Evolutionary conservation across 2,329 filamentous ascomycete species (phyloP).

Genomic region (Rhexocercosporidium sp.): DNA sequence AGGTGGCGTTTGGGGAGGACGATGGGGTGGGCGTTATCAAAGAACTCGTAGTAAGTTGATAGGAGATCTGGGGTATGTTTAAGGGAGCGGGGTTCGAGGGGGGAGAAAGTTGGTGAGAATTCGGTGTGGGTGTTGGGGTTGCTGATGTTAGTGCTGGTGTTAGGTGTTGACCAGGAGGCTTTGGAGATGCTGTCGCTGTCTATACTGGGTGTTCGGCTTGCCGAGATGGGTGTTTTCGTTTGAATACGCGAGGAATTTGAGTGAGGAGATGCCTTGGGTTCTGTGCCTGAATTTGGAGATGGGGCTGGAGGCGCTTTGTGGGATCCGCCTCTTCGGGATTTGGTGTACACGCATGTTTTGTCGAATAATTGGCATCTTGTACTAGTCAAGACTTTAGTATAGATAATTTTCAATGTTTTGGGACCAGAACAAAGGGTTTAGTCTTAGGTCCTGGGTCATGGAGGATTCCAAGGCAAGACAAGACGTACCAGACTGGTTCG

Average conservation of each 20-base stretch:
- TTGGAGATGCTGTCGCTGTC: neutral
- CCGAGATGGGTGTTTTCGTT: neutral
- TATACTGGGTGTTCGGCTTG: neutral
- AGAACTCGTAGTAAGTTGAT: constrained; percentile 28
- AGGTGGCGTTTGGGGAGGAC: constrained; percentile 42
- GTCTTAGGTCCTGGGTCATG: too few relatives aligned
- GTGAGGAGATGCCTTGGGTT: neutral
- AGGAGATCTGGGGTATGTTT: constrained; percentile 2
- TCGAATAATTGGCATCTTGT: constrained; percentile 50
- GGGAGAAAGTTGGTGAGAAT: neutral
- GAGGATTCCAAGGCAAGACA: too few relatives aligned
- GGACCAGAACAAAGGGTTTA: too few relatives aligned
- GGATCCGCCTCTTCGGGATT: constrained; percentile 53
- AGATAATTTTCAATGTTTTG: too few relatives aligned
- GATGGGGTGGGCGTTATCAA: constrained; percentile 43
- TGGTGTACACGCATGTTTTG: constrained; percentile 55
- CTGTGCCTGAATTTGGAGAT: too few relatives aligned
- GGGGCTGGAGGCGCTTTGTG: constrained; percentile 6
- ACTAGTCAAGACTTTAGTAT: too few relatives aligned
- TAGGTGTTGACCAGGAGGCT: neutral
- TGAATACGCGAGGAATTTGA: too few relatives aligned
- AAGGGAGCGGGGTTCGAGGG: neutral
- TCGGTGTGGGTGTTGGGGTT: neutral
- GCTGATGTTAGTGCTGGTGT: neutral
- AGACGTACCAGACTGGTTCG: constrained; percentile 54